Evolutionary conservation across 2,329 filamentous ascomycete genomes (phyloP).

Genomic region (Coniochaeta sp.): DNA sequence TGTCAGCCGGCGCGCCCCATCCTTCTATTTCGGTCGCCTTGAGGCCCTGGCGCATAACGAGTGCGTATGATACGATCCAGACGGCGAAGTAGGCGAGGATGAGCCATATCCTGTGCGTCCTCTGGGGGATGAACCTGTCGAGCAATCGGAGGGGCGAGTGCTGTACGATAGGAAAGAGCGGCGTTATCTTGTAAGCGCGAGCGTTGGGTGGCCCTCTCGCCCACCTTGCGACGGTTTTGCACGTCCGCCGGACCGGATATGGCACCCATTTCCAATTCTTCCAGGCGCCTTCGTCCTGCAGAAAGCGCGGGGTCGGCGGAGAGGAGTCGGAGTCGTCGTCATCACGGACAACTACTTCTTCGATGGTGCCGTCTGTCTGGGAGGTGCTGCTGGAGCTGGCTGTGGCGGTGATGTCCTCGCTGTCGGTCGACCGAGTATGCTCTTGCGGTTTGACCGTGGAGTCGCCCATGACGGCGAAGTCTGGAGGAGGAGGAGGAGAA

Average conservation of each 20-base stretch:
- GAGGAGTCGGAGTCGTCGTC: constrained; percentile 32
- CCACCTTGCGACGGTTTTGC: constrained; percentile 38
- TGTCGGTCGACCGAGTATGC: neutral
- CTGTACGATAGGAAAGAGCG: constrained; percentile 60
- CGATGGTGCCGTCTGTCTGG: constrained; percentile 21
- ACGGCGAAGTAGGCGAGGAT: constrained; percentile 52
- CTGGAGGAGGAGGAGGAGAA: too few species aligned
- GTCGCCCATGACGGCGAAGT: neutral
- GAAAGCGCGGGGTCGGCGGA: constrained; percentile 49
- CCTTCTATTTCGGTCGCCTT: constrained; percentile 53
- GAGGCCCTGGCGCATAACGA: constrained; percentile 60
- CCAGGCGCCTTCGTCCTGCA: constrained; percentile 45
- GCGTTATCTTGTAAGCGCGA: constrained; percentile 42
- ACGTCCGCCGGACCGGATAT: constrained; percentile 41
- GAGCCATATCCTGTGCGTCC: constrained; percentile 49
- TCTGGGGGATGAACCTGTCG: constrained; percentile 53
- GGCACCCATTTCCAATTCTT: constrained; percentile 53
- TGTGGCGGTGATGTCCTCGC: neutral
- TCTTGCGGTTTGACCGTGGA: neutral
- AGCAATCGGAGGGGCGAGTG: constrained; percentile 57
- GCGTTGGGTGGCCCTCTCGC: constrained; percentile 48
- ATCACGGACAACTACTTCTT: constrained; percentile 25
- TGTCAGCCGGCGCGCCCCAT: constrained; percentile 57
- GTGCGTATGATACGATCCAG: constrained; percentile 63
- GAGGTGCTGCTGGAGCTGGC: neutral